Conservation (phyloP, 2,329 filamentous ascomycete genomes). For the Tolypocladium endophyticum region DNA sequence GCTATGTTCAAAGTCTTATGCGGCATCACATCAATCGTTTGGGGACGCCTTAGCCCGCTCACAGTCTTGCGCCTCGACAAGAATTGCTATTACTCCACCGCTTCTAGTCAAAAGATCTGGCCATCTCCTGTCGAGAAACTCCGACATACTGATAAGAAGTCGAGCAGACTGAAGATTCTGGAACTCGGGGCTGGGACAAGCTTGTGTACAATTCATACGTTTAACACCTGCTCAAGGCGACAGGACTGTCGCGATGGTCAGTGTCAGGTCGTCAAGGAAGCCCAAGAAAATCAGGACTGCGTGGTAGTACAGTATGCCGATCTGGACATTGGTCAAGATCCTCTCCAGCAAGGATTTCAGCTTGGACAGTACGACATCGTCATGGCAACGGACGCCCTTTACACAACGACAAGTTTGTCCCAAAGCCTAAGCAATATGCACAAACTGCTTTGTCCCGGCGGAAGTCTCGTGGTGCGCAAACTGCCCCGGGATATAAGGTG, state of each 20-base stretch:
- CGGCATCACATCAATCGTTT: not conserved
- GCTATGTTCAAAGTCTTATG: not conserved
- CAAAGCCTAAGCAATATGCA: not conserved
- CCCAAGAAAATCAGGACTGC: not conserved
- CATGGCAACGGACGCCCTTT: not conserved
- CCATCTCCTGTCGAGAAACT: not conserved
- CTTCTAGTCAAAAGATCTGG: not conserved
- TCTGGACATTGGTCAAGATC: not conserved
- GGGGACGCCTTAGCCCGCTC: not conserved
- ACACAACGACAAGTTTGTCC: not conserved
- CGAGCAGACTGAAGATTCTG: not conserved
- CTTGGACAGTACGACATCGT: not conserved
- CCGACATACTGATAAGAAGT: not conserved
- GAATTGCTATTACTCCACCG: not conserved
- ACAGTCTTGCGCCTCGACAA: not conserved
- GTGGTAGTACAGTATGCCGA: not conserved
- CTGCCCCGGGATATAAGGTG: not conserved
- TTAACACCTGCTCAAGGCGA: not conserved
- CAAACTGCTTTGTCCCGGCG: not conserved
- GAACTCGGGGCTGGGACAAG: not conserved
- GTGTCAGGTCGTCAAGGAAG: not conserved
- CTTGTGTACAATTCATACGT: not conserved
- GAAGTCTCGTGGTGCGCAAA: not conserved
- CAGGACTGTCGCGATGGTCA: not conserved
- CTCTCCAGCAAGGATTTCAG: not conserved